Evolutionary conservation across 1,284 basidiomycete species (phyloP).

Genomic region (Exobasidium rhododendri): DNA sequence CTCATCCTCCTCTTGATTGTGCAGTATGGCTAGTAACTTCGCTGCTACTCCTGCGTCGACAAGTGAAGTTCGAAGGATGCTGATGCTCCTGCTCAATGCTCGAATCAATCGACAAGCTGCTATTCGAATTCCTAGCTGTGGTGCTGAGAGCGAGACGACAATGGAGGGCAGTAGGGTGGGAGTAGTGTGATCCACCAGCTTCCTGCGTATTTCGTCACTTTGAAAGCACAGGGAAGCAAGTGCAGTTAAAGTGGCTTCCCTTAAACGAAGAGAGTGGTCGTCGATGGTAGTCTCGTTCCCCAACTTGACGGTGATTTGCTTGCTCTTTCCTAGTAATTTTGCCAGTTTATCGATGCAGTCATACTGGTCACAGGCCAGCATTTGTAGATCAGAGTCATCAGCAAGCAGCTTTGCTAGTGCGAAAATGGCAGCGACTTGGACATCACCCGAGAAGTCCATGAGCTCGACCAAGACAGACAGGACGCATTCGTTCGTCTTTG

Average conservation of each 20-base stretch:
- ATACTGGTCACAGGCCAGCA: conserved; percentile 31
- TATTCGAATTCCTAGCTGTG: conserved; percentile 40
- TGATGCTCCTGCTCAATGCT: conserved; percentile 41
- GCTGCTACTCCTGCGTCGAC: conserved; percentile 46
- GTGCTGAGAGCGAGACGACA: conserved; percentile 28
- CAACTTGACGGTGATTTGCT: neutral
- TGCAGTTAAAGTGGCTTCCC: conserved; percentile 39
- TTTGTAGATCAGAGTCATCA: conserved; percentile 37
- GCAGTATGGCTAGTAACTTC: conserved; percentile 34
- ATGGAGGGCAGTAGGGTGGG: conserved; percentile 38
- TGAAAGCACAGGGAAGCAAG: conserved; percentile 40
- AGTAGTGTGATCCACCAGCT: conserved; percentile 31
- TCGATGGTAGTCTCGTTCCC: conserved; percentile 18
- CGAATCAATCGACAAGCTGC: conserved; percentile 43
- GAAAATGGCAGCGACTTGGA: conserved; percentile 43
- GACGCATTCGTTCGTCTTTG: conserved; percentile 38
- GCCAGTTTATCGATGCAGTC: conserved; percentile 28
- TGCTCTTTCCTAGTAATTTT: conserved; percentile 27
- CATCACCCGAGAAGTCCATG: conserved; percentile 27
- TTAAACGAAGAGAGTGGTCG: conserved; percentile 34
- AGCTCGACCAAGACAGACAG: conserved; percentile 45
- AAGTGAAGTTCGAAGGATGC: conserved; percentile 41
- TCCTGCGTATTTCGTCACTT: conserved; percentile 38
- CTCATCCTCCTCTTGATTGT: conserved; percentile 21
- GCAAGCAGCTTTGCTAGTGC: conserved; percentile 39